Percentiles rank a stretch among this genome's conserved stretches.
Evolutionary conservation across 2,329 filamentous ascomycete genomes (phyloP).

Genomic region (Reticulascus tulasneorum): DNA sequence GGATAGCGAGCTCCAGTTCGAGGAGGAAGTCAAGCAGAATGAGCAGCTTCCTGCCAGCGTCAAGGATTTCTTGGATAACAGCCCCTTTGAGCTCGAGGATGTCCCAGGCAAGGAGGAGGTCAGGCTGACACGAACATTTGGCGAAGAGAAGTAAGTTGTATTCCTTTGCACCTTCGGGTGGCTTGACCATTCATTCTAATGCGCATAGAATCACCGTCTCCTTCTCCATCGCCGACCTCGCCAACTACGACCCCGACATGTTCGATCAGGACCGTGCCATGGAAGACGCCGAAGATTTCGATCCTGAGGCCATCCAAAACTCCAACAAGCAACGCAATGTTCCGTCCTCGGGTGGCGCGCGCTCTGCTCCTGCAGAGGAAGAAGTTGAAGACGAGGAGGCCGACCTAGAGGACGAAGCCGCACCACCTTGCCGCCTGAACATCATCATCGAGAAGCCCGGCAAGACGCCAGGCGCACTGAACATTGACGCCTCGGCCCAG

Average conservation of each 20-base stretch:
- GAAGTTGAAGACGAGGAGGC: constrained; percentile 48
- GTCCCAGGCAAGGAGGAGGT: constrained; percentile 83
- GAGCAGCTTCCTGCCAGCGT: constrained; percentile 72
- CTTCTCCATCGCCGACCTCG: constrained; percentile 81
- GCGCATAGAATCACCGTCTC: constrained; percentile 65
- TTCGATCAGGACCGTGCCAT: constrained; percentile 53
- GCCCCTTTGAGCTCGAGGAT: constrained; percentile 79
- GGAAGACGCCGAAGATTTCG: constrained; percentile 48
- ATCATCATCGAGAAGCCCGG: constrained; percentile 84
- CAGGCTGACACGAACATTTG: constrained; percentile 74
- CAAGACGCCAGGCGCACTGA: constrained; percentile 67
- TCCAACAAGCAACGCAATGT: constrained; percentile 51
- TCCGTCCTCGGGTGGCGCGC: constrained; percentile 45
- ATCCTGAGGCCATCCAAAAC: constrained; percentile 41
- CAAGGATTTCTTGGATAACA: constrained; percentile 84
- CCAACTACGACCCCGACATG: constrained; percentile 58
- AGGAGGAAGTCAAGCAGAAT: constrained; percentile 73
- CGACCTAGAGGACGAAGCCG: constrained; percentile 43
- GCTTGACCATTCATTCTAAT: neutral
- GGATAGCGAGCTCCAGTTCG: constrained; percentile 76
- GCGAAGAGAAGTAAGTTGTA: constrained; percentile 74
- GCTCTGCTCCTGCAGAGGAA: constrained; percentile 53
- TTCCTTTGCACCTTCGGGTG: neutral
- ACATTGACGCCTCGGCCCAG: constrained; percentile 81
- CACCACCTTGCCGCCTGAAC: constrained; percentile 77